Evolutionary conservation across 192 early-diverging fungal species (phyloP).

Genomic region (Mortierella claussenii): DNA sequence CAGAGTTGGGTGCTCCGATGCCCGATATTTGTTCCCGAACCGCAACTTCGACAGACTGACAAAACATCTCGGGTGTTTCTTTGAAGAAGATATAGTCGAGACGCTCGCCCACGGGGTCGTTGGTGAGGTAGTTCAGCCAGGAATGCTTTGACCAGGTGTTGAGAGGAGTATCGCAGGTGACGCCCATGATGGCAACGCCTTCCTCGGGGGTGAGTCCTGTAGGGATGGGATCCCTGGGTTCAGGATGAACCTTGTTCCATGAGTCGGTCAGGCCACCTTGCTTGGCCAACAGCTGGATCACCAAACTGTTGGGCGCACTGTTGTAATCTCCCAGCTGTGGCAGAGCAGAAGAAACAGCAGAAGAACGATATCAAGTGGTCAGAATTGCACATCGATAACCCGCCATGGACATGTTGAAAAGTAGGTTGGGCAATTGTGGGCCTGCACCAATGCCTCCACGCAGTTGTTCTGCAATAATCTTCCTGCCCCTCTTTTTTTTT

Average conservation of each 20-base stretch:
- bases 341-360: neutral
- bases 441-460: no score
- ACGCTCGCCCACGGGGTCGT: constrained; percentile 54
- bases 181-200: constrained; percentile 58
- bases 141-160: constrained; percentile 62
- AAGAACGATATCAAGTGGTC: neutral
- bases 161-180: constrained; percentile 64
- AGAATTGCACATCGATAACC: no score
- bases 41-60: constrained; percentile 39
- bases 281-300: constrained; percentile 54
- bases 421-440: no score
- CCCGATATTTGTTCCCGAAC: constrained; percentile 41
- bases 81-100: constrained; percentile 66
- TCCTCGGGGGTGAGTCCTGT: constrained; percentile 41
- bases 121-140: constrained; percentile 45
- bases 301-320: constrained; percentile 55
- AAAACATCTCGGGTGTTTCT: constrained; percentile 54
- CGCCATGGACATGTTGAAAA: no score
- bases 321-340: constrained; percentile 67
- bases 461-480: no score
- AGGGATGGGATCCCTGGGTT: constrained; percentile 34
- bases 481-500: no score
- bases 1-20: constrained; percentile 21
- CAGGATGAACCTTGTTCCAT: constrained; percentile 54
- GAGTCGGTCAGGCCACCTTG: constrained; percentile 64